These are phyloP conservation scores for Penicillium robsamsonii DNA, from an alignment of 495 filamentous ascomycete genomes.

Conservation along the genomic window DNA sequence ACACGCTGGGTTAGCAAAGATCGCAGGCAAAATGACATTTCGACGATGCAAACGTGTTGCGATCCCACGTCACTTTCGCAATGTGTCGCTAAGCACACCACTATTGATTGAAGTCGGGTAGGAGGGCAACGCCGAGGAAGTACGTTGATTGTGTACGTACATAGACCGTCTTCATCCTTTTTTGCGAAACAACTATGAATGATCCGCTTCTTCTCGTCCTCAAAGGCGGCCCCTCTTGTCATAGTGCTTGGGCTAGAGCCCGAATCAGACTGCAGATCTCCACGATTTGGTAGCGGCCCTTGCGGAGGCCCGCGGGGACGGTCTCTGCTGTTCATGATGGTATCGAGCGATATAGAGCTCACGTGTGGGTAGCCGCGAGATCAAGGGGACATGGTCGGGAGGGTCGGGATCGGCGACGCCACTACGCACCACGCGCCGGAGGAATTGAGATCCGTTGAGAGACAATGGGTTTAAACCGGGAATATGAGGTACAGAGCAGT, in stretches of 20 bases:
- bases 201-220: constrained; percentile 93
- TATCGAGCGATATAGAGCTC: constrained; percentile 27
- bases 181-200: constrained; percentile 89
- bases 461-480: neutral
- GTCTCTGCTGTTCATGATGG: constrained; percentile 40
- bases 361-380: constrained; percentile 26
- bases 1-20: constrained; percentile 17
- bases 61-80: constrained; percentile 10
- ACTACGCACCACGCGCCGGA: constrained; percentile 17
- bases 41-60: neutral
- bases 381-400: constrained; percentile 43
- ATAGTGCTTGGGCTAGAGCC: constrained; percentile 37
- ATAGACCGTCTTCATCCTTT: constrained; percentile 75
- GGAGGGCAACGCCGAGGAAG: neutral
- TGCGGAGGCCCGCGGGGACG: constrained; percentile 33
- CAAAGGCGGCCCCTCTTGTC: constrained; percentile 83
- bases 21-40: neutral
- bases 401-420: constrained; percentile 18
- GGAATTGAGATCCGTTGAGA: constrained; percentile 8
- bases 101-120: neutral
- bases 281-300: constrained; percentile 31
- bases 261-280: constrained; percentile 30
- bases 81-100: constrained; percentile 13
- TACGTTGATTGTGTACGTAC: constrained; percentile 49
- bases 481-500: neutral